Percentiles rank a stretch among this genome's conserved stretches.
phyloP scores from a whole-genome alignment of 805 yeast species.

The Soucietia sequanensis region DNA sequence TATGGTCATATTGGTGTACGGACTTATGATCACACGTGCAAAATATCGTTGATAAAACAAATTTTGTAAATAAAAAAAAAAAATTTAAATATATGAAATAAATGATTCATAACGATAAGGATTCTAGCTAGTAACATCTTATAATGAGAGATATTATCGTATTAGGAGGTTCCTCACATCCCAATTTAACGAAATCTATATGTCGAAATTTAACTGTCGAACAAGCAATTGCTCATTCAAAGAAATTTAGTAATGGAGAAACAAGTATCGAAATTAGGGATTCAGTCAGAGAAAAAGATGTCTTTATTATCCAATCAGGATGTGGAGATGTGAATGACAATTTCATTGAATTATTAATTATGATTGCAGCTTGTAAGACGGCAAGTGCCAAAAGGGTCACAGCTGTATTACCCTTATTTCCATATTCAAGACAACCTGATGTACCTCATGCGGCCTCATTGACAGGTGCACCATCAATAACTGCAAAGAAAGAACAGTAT shows the following conservation, averaged over 20 bases:
- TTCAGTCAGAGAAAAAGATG: slow-evolving; percentile 95
- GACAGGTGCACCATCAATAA: slow-evolving; percentile 64
- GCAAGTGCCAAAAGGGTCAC: slow-evolving; percentile 88
- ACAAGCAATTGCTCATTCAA: slow-evolving; percentile 62
- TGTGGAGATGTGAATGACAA: slow-evolving; percentile 87
- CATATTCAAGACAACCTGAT: slow-evolving; percentile 95
- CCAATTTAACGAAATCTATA: slow-evolving; percentile 68
- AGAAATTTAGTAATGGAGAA: slow-evolving; percentile 84
- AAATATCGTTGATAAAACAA: too few species aligned
- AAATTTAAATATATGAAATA: not conserved
- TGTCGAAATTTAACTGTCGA: slow-evolving; percentile 76
- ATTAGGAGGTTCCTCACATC: slow-evolving; percentile 90
- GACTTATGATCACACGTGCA: too few species aligned
- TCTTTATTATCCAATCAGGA: slow-evolving; percentile 83
- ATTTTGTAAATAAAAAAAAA: too few species aligned
- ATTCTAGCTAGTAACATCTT: too few species aligned
- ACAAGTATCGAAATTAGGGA: slow-evolving; percentile 82
- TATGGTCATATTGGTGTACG: too few species aligned
- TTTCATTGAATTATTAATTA: slow-evolving; percentile 76
- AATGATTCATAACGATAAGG: too few species aligned
- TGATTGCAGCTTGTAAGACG: slow-evolving; percentile 89
- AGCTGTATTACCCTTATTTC: slow-evolving; percentile 89
- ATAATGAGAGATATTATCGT: slow-evolving; percentile 83
- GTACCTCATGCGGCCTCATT: slow-evolving; percentile 67
- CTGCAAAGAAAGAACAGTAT: slow-evolving; percentile 35